These are phyloP conservation scores for Boletus rufocinnamomeus DNA, from an alignment of 768 basidiomycete species.

Conservation along the genomic window DNA sequence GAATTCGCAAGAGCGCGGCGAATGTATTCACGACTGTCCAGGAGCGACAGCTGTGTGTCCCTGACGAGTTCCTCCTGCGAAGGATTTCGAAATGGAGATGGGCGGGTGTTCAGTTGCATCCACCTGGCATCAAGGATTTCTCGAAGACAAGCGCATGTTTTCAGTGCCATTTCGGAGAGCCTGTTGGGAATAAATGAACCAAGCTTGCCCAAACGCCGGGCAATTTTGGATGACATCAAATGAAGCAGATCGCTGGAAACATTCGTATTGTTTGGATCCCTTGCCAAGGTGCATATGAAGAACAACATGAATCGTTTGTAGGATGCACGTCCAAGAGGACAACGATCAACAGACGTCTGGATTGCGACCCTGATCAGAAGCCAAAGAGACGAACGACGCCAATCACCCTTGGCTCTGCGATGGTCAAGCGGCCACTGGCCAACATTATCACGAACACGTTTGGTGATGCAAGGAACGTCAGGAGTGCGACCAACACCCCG, in stretches of 20 bases:
- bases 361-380: conserved; percentile 33
- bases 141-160: conserved; percentile 27
- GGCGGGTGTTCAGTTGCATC: conserved; percentile 28
- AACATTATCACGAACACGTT: conserved; percentile 30
- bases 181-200: conserved; percentile 19
- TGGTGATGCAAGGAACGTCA: conserved; percentile 23
- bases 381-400: conserved; percentile 39
- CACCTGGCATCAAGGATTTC: conserved; percentile 35
- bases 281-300: conserved; percentile 33
- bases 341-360: conserved; percentile 25
- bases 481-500: conserved; percentile 9
- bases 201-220: conserved; percentile 21
- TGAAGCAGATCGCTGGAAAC: conserved; percentile 26
- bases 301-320: conserved; percentile 54
- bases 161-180: conserved; percentile 40
- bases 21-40: not conserved
- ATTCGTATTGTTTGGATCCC: conserved; percentile 13
- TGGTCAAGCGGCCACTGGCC: not conserved
- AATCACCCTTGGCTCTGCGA: not conserved
- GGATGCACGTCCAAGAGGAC: conserved; percentile 9
- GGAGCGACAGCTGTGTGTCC: not conserved
- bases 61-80: not conserved
- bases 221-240: conserved; percentile 24
- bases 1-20: not conserved
- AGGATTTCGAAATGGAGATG: conserved; percentile 2